Evolutionary conservation across 768 basidiomycete genomes (phyloP).

Genomic region (Auricularia cornea): DNA sequence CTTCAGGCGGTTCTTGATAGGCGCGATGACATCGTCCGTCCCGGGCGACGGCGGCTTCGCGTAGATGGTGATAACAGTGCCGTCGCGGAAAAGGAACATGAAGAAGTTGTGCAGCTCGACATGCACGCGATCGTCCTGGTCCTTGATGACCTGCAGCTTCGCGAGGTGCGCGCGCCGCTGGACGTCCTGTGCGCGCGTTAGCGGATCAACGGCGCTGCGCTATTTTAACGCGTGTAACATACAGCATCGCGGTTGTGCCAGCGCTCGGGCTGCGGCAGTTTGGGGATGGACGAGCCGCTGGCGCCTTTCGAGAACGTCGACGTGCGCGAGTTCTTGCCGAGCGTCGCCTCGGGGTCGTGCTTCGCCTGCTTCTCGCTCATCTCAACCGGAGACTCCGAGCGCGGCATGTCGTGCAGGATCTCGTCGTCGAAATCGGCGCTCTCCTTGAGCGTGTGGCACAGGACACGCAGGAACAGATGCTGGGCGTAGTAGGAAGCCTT

Average conservation of each 20-base stretch:
- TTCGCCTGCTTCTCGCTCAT: not conserved
- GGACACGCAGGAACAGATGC: constrained; percentile 63
- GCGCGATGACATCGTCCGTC: constrained; percentile 41
- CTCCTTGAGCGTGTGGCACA: constrained; percentile 48
- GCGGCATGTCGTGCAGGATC: not conserved
- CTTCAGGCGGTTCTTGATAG: constrained; percentile 50
- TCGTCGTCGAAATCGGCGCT: constrained; percentile 21
- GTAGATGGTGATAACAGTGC: constrained; percentile 26
- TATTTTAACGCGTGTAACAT: not conserved
- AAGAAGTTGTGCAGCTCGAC: constrained; percentile 56
- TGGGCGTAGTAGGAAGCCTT: constrained; percentile 63
- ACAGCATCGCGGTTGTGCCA: not conserved
- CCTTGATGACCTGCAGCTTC: not conserved
- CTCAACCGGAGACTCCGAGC: not conserved
- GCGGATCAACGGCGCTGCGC: not conserved
- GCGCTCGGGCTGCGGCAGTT: not conserved
- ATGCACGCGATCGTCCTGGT: constrained; percentile 35
- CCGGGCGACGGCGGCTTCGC: too few relatives aligned
- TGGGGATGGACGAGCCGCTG: not conserved
- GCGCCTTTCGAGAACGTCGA: not conserved
- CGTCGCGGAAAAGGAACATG: constrained; percentile 60
- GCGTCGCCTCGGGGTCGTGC: not conserved
- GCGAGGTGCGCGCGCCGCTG: not conserved
- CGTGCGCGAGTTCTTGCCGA: not conserved
- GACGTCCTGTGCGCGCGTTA: not conserved